phyloP scores from a whole-genome alignment of 169 alveolate species.

The Sarcocystis neurona region DNA sequence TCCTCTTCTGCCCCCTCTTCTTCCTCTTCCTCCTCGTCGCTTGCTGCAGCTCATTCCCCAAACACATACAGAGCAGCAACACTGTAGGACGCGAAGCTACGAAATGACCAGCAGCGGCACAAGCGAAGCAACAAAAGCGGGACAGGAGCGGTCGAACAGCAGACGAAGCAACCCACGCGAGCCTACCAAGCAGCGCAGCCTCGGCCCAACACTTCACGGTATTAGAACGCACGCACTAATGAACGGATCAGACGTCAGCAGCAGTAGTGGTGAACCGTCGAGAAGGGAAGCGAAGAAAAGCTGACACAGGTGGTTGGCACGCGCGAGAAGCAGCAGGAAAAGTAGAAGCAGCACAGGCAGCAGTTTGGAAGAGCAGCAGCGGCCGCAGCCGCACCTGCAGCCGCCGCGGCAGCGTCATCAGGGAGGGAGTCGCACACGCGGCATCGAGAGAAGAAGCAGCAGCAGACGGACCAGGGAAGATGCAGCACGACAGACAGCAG shows the following conservation, averaged over 20 bases:
- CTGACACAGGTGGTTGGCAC: neutral
- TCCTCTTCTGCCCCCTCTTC: neutral
- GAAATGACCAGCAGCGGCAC: too few relatives aligned
- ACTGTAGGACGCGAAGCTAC: too few relatives aligned
- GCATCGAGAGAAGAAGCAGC: neutral
- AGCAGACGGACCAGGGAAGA: neutral
- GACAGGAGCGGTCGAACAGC: neutral
- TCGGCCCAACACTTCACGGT: neutral
- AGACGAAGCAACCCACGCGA: neutral
- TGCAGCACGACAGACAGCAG: conserved; percentile 4
- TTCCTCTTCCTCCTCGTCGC: conserved; percentile 12
- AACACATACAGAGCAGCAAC: too few relatives aligned
- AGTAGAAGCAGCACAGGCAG: neutral
- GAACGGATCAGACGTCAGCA: too few relatives aligned
- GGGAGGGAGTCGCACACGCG: too few relatives aligned
- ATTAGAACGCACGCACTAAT: too few relatives aligned
- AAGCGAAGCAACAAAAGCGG: neutral
- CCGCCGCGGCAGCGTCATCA: conserved; percentile 19
- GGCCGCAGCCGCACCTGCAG: neutral
- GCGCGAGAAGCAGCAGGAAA: neutral
- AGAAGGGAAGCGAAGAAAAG: too few relatives aligned
- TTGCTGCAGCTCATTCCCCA: neutral
- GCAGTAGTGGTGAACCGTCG: too few relatives aligned
- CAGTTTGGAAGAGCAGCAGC: neutral
- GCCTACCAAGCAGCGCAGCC: neutral